Conservation (phyloP, 768 basidiomycete species). For the Mycena indigotica region DNA sequence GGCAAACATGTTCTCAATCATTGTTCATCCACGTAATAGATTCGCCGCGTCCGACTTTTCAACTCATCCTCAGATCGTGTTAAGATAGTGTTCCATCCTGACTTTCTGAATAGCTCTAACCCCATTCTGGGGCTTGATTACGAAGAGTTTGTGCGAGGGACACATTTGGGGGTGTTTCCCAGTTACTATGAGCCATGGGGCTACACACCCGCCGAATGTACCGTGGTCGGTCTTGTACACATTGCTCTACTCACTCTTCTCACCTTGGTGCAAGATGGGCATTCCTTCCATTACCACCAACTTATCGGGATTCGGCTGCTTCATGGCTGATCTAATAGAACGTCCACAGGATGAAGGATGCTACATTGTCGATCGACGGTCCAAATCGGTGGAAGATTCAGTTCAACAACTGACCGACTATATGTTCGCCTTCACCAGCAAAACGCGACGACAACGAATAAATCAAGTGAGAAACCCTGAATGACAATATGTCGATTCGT, state of each 20-base stretch:
- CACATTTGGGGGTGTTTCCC: constrained; percentile 98
- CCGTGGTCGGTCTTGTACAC: constrained; percentile 69
- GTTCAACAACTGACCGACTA: constrained; percentile 78
- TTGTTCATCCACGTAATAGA: constrained; percentile 26
- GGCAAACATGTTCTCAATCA: background rate
- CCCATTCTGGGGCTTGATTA: constrained; percentile 97
- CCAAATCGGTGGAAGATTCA: constrained; percentile 88
- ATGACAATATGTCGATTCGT: too few species aligned
- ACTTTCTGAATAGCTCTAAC: constrained; percentile 97
- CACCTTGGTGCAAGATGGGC: constrained; percentile 70
- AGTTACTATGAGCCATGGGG: constrained; percentile 98
- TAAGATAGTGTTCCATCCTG: constrained; percentile 97
- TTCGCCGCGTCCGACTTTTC: constrained; percentile 92
- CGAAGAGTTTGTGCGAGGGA: constrained; percentile 98
- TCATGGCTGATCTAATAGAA: constrained; percentile 98
- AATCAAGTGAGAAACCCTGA: constrained; percentile 68
- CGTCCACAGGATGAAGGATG: constrained; percentile 92
- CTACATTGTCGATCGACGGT: constrained; percentile 93
- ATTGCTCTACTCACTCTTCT: background rate
- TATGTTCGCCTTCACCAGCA: constrained; percentile 75
- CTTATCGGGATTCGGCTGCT: constrained; percentile 95
- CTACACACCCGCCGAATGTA: constrained; percentile 97
- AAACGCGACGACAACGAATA: constrained; percentile 94
- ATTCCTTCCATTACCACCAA: constrained; percentile 98
- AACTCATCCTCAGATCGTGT: constrained; percentile 87